Base-by-base conservation (phyloP, 192 early-diverging fungal genomes). In the Geranomyces variabilis region DNA sequence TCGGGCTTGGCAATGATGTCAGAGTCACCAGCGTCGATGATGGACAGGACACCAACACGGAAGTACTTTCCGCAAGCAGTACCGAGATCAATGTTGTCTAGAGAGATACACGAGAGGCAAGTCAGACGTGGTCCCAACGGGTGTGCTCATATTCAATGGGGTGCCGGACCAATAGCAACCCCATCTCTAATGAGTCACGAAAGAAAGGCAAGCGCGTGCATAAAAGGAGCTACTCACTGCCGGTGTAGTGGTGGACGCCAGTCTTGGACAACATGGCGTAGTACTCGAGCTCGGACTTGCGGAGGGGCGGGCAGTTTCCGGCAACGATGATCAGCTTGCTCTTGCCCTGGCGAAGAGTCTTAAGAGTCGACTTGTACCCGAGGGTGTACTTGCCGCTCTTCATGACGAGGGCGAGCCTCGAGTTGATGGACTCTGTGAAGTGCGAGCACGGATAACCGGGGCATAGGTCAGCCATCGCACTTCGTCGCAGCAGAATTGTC, bases 181-280 rank as follows among this genome's bases (percentile, higher is more conserved):
- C 64, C 71, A 59, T 66, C 63, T 74, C 71, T 58, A 74, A 74
- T 74, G 71, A 74, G 71, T 29, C 44, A 57, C 33, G 67, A 61
- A 48, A 49, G 33, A 69, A 26, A 7, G 31, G 58, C n/a, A 60
- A 28, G 12, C 10, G 24, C 34, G 10, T n/a, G n/a, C n/a, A 58
- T 28, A 30, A 61, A 65, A 41, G 41, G 0, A 29, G 36, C 28
- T n/a, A 81, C 91, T 87, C 87, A 94, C 92, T 96, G 80, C 96
- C 96, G 79, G 85, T 83, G 91, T 94, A 96, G 96, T 99, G 97
- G 91, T 99, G 97, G 79, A 99, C 97, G 88, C 89, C 89, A 80
- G 97, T 98, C 92, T 99, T 99, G 88, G 95, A 94, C 73, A 99
- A 90, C 97, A 99, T 99, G 83, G 97, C 97, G 90, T 99, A 99